phyloP scores from a whole-genome alignment of 2,329 filamentous ascomycete species.

The Chalara sp. region DNA sequence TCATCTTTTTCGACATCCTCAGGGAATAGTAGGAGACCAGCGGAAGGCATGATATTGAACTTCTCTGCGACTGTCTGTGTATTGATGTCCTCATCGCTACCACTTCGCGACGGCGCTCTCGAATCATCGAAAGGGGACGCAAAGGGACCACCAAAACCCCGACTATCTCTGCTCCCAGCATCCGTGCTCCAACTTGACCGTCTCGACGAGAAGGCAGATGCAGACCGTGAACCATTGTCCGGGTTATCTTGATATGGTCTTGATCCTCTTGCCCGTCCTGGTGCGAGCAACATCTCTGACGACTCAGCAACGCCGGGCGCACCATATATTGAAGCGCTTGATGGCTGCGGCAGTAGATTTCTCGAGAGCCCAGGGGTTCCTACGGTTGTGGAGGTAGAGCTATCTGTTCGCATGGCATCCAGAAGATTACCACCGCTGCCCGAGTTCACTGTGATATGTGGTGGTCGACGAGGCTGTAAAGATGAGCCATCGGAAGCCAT shows the following conservation, averaged over 20 bases:
- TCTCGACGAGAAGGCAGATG: conserved; percentile 43
- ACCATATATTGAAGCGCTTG: conserved; percentile 15
- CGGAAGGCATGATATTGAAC: conserved; percentile 64
- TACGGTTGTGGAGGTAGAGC: conserved; percentile 26
- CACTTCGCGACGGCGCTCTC: conserved; percentile 31
- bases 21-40: conserved; percentile 59
- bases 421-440: conserved; percentile 42
- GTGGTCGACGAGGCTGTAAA: conserved; percentile 28
- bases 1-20: conserved; percentile 71
- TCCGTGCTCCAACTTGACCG: conserved; percentile 62
- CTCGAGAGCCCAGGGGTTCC: conserved; percentile 22
- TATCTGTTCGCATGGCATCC: conserved; percentile 28
- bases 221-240: conserved; percentile 35
- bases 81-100: conserved; percentile 58
- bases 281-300: conserved; percentile 43
- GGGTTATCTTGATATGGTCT: conserved; percentile 45
- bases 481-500: conserved; percentile 12
- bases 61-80: conserved; percentile 69
- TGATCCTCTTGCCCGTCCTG: conserved; percentile 36
- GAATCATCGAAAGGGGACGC: conserved; percentile 30
- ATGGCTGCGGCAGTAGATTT: conserved; percentile 20
- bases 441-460: conserved; percentile 60
- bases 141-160: conserved; percentile 26
- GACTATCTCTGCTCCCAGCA: conserved; percentile 43
- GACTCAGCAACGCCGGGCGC: conserved; percentile 26